Evolutionary conservation across 176 grass and related monocot genomes (phyloP).

Genomic region (Typha latifolia): DNA sequence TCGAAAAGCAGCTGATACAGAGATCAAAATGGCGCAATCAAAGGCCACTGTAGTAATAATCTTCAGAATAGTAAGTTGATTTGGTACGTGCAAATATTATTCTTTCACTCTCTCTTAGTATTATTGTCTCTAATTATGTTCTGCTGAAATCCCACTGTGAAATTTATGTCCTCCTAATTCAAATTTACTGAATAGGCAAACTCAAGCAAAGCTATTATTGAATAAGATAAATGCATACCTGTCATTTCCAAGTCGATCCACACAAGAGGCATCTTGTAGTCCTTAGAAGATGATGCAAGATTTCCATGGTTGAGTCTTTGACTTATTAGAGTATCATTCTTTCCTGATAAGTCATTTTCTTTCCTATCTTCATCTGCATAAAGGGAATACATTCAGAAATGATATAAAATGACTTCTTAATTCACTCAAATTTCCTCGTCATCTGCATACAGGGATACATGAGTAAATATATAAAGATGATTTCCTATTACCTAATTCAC

Average conservation of each 20-base stretch:
- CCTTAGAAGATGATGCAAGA: conserved; percentile 27
- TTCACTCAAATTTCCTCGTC: not conserved
- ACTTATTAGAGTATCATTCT: not conserved
- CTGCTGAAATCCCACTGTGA: not conserved
- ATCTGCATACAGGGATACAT: conserved; percentile 16
- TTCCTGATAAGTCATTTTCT: not conserved
- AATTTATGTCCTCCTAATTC: not conserved
- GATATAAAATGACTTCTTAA: conserved; percentile 6
- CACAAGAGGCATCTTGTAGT: conserved; percentile 69
- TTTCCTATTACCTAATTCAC: not conserved
- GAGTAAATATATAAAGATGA: not conserved
- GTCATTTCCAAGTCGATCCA: conserved; percentile 99
- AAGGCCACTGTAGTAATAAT: not conserved
- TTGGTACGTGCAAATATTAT: too few species aligned
- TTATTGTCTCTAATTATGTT: too few species aligned
- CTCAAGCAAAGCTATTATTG: not conserved
- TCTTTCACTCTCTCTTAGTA: too few species aligned
- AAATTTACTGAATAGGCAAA: not conserved
- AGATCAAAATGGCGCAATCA: not conserved
- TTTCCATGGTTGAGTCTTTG: conserved; percentile 15
- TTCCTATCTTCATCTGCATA: conserved; percentile 28
- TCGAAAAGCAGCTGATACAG: not conserved
- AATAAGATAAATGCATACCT: conserved; percentile 27
- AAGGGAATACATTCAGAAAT: not conserved
- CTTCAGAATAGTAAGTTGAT: not conserved